These are phyloP conservation scores for Huntiella omanensis DNA, from an alignment of 2,329 filamentous ascomycete genomes.

Conservation along the genomic window DNA sequence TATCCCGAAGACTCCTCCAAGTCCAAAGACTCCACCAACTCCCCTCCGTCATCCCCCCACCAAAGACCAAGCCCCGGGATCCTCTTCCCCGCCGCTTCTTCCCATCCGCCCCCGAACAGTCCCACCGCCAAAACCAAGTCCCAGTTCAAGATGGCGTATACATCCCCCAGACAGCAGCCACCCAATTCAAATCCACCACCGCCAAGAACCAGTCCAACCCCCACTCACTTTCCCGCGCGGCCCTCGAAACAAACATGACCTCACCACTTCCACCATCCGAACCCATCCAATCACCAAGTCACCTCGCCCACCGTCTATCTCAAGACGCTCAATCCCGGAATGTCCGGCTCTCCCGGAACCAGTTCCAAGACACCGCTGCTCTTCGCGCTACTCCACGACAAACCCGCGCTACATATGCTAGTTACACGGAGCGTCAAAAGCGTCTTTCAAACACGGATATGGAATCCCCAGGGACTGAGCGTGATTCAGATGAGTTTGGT, in stretches of 20 bases:
- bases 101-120: background rate
- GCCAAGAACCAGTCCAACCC: background rate
- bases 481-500: background rate
- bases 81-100: slow-evolving; percentile 8
- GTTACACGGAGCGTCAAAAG: no score
- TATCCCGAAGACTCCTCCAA: slow-evolving; percentile 30
- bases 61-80: background rate
- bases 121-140: background rate
- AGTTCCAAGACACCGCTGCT: no score
- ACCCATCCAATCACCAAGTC: no score
- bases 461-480: background rate
- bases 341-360: no score
- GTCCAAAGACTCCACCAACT: slow-evolving; percentile 32
- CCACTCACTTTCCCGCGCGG: background rate
- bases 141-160: background rate
- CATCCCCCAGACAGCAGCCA: background rate
- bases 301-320: no score
- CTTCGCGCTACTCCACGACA: no score
- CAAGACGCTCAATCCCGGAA: no score
- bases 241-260: no score
- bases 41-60: slow-evolving; percentile 16
- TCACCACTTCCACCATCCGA: no score
- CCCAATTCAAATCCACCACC: background rate
- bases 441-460: background rate
- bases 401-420: no score